Percentiles rank a stretch among this genome's conserved stretches.
Evolutionary conservation across 1,284 basidiomycete species (phyloP).

Genomic region (Boletus semigastroideus): DNA sequence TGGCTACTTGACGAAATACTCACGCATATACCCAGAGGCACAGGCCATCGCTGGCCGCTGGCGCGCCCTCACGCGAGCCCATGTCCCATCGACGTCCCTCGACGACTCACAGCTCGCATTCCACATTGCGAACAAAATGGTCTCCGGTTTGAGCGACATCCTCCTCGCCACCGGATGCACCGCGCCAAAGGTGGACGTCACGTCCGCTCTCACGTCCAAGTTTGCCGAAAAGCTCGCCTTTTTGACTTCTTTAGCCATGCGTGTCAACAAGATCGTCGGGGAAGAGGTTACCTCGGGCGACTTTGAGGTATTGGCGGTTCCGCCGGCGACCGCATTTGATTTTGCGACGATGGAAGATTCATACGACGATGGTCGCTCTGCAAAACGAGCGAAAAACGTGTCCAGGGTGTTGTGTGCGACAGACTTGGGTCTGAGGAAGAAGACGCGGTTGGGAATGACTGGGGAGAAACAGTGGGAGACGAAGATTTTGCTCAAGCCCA

Average conservation of each 20-base stretch:
- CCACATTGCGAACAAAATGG: constrained; percentile 23
- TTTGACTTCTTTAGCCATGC: constrained; percentile 26
- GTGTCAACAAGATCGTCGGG: constrained; percentile 33
- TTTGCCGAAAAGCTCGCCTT: constrained; percentile 33
- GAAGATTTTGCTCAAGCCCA: constrained; percentile 33
- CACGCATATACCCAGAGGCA: constrained; percentile 23
- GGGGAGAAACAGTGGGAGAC: constrained; percentile 35
- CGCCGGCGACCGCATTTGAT: constrained; percentile 28
- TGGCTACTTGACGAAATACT: not conserved
- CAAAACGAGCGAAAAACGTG: not conserved
- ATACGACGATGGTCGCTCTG: constrained; percentile 27
- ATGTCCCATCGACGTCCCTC: constrained; percentile 22
- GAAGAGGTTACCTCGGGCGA: constrained; percentile 36
- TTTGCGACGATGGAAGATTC: constrained; percentile 31
- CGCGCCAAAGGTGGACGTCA: constrained; percentile 18
- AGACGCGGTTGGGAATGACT: constrained; percentile 19
- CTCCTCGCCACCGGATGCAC: constrained; percentile 30
- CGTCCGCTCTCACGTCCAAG: constrained; percentile 21
- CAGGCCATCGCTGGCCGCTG: constrained; percentile 34
- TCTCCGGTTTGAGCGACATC: constrained; percentile 30
- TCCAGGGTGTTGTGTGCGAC: constrained; percentile 34
- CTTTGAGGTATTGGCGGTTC: constrained; percentile 32
- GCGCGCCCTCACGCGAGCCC: constrained; percentile 32
- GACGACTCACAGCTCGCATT: constrained; percentile 26
- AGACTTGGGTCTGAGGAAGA: constrained; percentile 34